Evolutionary conservation across 2,329 filamentous ascomycete genomes (phyloP), one percentile per base, ranked within the genome.

Genomic region (Fusarium miscanthi): DNA sequence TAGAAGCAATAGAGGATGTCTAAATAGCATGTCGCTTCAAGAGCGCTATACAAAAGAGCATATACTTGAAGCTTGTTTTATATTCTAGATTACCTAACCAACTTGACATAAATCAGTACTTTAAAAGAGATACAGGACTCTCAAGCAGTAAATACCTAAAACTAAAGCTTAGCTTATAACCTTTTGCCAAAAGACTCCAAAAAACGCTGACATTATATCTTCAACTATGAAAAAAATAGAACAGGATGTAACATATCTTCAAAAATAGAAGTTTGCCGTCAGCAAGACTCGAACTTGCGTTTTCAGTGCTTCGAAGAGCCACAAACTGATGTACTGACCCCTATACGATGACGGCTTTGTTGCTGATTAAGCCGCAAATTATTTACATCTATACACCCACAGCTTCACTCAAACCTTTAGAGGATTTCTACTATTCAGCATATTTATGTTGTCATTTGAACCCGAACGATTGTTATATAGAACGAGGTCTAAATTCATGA

Each of bases 291-390:
- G 72, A 75, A 75, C 73, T 72, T 68, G 66, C 58, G 72, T 74
- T 75, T 74, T 59, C 72, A 74, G 72, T 70, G 72, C 40, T 67
- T 74, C 56, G 10, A 35, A 38, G 30, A 64, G 48, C 71, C 66
- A 74, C 66, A 76, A 72, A 73, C 73, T 74, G 73, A 59, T 74
- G 66, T 74, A 74, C 73, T 74, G 53, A 74, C 73, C 73, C 69
- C 73, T 75, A 75, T 74, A 75, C 67, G 73, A 75, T 74, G 66
- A 74, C 69, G 72, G 73, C 73, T 35, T 13, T 48, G 52, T 66
- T 71, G 67, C 43, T 70, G 58, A 63, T 58, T 41, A 19, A 45
- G 10, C 38, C 7, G 14, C 1, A 11, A 23, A 8, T 14, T 21
- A 31, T 19, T 21, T 3, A 5, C 1, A 1, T 3, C 0, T 23